These are phyloP conservation scores for Fusarium camptoceras DNA, from an alignment of 2,329 filamentous ascomycete species.

Conservation along the genomic window DNA sequence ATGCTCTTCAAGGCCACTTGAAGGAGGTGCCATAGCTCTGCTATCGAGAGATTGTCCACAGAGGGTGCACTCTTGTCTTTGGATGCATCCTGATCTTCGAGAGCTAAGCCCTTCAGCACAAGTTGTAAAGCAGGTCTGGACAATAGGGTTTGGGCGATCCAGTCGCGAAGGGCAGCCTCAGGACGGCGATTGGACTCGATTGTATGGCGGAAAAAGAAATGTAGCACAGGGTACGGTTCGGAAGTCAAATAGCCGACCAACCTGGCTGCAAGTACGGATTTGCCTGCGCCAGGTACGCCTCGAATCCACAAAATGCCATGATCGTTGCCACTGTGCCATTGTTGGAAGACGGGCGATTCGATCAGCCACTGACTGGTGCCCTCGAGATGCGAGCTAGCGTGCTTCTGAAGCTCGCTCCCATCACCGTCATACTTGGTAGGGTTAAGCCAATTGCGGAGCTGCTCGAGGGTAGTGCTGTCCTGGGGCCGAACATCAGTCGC, in stretches of 20 bases:
- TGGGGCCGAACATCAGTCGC: constrained; percentile 49
- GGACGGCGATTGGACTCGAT: constrained; percentile 52
- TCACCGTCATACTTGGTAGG: constrained; percentile 24
- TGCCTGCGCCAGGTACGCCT: constrained; percentile 55
- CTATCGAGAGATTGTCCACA: constrained; percentile 11
- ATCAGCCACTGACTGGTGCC: constrained; percentile 32
- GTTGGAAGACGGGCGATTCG: neutral
- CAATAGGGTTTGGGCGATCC: constrained; percentile 49
- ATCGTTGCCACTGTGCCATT: constrained; percentile 8
- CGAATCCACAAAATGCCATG: constrained; percentile 35
- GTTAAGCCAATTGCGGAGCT: constrained; percentile 20
- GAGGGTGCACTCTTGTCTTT: neutral
- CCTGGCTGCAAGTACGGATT: constrained; percentile 51
- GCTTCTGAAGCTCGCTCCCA: constrained; percentile 34
- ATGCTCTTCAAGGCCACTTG: constrained; percentile 38
- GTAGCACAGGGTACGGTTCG: constrained; percentile 46
- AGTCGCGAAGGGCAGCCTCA: constrained; percentile 50
- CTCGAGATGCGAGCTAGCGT: constrained; percentile 10
- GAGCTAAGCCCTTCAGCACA: constrained; percentile 30
- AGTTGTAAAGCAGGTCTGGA: constrained; percentile 49
- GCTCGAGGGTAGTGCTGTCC: constrained; percentile 37
- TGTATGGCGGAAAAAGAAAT: constrained; percentile 57
- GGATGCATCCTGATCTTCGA: neutral
- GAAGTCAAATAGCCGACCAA: constrained; percentile 32
- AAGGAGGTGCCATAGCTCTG: constrained; percentile 50